phyloP scores from a whole-genome alignment of 2,329 filamentous ascomycete species.

The Colletotrichum sp. region DNA sequence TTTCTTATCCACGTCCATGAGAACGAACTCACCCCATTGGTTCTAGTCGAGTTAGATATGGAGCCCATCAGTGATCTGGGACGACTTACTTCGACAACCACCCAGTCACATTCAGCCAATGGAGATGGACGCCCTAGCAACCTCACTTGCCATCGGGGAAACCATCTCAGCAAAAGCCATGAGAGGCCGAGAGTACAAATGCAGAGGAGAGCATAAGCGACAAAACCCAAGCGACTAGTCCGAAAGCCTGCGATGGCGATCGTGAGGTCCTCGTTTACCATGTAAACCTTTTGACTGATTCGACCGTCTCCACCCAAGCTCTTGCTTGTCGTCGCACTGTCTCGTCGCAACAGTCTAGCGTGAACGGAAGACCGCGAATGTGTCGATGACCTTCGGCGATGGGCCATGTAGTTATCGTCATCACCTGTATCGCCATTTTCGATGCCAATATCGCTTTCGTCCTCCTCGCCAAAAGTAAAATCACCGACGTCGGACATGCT shows the following conservation, averaged over 20 bases:
- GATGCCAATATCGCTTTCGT: slow-evolving; percentile 40
- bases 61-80: background rate
- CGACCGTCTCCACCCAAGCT: slow-evolving; percentile 68
- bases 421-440: slow-evolving; percentile 43
- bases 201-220: slow-evolving; percentile 73
- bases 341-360: slow-evolving; percentile 71
- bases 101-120: slow-evolving; percentile 82
- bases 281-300: slow-evolving; percentile 88
- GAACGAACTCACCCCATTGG: slow-evolving; percentile 90
- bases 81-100: slow-evolving; percentile 77
- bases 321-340: slow-evolving; percentile 71
- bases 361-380: slow-evolving; percentile 60
- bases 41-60: slow-evolving; percentile 57
- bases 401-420: slow-evolving; percentile 53
- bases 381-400: slow-evolving; percentile 67
- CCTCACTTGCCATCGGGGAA: slow-evolving; percentile 84
- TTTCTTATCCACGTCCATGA: slow-evolving; percentile 68
- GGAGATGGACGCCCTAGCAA: slow-evolving; percentile 73
- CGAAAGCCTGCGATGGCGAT: slow-evolving; percentile 92
- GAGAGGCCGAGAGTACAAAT: slow-evolving; percentile 74
- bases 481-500: slow-evolving; percentile 44
- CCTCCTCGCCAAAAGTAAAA: slow-evolving; percentile 40
- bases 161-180: slow-evolving; percentile 87
- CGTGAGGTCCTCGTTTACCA: slow-evolving; percentile 90
- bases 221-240: slow-evolving; percentile 73